These are phyloP conservation scores for Podospora pseudopauciseta DNA, from an alignment of 495 filamentous ascomycete genomes.

Conservation along the genomic window DNA sequence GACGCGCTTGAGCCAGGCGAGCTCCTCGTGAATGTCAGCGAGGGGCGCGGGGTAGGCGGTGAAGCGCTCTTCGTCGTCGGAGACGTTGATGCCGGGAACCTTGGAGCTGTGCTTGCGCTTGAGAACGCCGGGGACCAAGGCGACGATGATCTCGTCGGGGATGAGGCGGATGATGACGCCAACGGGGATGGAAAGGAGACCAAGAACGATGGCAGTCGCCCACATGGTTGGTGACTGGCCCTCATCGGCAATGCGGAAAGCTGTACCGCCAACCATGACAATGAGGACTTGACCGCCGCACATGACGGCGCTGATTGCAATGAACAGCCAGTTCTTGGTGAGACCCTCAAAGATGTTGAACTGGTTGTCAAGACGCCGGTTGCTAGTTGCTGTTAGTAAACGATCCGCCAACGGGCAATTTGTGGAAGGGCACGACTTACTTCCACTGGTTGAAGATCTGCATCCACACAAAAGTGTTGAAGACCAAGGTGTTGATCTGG, in stretches of 20 bases:
- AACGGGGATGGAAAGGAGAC: conserved; percentile 68
- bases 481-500: conserved; percentile 70
- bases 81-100: conserved; percentile 54
- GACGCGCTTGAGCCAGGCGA: conserved; percentile 83
- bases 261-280: conserved; percentile 67
- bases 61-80: conserved; percentile 70
- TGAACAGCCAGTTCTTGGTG: conserved; percentile 72
- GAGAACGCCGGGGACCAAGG: conserved; percentile 64
- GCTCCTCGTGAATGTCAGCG: conserved; percentile 73
- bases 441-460: conserved; percentile 96
- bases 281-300: conserved; percentile 77
- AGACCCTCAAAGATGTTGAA: conserved; percentile 89
- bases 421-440: conserved; percentile 42
- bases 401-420: not conserved
- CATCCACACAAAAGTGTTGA: conserved; percentile 97
- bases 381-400: conserved; percentile 45
- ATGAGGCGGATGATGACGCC: conserved; percentile 66
- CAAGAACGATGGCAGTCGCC: conserved; percentile 70
- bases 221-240: conserved; percentile 64
- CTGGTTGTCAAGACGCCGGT: conserved; percentile 81
- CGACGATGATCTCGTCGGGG: conserved; percentile 53
- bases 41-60: conserved; percentile 67
- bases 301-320: conserved; percentile 78
- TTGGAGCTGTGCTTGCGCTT: conserved; percentile 55
- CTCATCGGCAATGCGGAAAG: conserved; percentile 63